A percentile compares a stretch with the other conserved stretches of the same genome.
Evolutionary conservation across 768 basidiomycete species (phyloP).

Genomic region (Phlebiopsis flavidoalba): DNA sequence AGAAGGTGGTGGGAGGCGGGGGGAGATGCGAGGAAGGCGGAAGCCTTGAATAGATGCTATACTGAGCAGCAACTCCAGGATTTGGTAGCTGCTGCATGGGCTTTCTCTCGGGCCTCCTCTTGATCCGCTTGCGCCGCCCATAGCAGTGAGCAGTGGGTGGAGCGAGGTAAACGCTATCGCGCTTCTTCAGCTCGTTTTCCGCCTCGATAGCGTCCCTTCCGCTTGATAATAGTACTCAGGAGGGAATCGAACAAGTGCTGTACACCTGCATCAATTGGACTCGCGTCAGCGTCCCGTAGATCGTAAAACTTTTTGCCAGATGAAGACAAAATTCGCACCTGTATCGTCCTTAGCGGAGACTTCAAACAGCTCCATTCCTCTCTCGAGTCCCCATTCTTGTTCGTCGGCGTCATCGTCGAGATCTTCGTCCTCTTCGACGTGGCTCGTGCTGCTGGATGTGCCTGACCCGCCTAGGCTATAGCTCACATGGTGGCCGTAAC

Average conservation of each 20-base stretch:
- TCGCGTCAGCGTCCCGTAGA: slow-evolving; percentile 4
- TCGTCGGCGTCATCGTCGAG: slow-evolving; percentile 42
- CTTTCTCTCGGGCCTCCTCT: slow-evolving; percentile 63
- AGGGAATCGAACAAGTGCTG: slow-evolving; percentile 74
- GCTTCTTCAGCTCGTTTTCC: slow-evolving; percentile 74
- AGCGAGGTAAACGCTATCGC: slow-evolving; percentile 79
- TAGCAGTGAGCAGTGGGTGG: slow-evolving; percentile 54
- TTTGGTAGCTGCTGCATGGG: slow-evolving; percentile 32
- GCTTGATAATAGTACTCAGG: slow-evolving; percentile 72
- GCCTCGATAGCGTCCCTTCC: slow-evolving; percentile 75
- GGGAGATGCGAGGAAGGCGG: slow-evolving; percentile 3
- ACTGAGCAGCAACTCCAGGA: slow-evolving; percentile 67
- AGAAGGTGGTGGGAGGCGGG: slow-evolving; percentile 3
- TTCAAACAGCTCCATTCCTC: slow-evolving; percentile 85
- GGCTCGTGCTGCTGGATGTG: slow-evolving; percentile 62
- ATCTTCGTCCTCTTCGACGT: slow-evolving; percentile 51
- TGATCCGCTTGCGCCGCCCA: slow-evolving; percentile 81
- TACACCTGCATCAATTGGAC: slow-evolving; percentile 49
- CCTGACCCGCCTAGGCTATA: slow-evolving; percentile 40
- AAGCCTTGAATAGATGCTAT: slow-evolving; percentile 20
- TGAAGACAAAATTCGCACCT: slow-evolving; percentile 43
- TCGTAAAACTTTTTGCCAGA: not conserved
- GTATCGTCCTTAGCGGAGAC: slow-evolving; percentile 87
- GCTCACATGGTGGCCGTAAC: slow-evolving; percentile 18
- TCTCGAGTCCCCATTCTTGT: slow-evolving; percentile 71